Base-by-base conservation (phyloP, 78 protist genomes). In the Pigoraptor vietnamica region DNA sequence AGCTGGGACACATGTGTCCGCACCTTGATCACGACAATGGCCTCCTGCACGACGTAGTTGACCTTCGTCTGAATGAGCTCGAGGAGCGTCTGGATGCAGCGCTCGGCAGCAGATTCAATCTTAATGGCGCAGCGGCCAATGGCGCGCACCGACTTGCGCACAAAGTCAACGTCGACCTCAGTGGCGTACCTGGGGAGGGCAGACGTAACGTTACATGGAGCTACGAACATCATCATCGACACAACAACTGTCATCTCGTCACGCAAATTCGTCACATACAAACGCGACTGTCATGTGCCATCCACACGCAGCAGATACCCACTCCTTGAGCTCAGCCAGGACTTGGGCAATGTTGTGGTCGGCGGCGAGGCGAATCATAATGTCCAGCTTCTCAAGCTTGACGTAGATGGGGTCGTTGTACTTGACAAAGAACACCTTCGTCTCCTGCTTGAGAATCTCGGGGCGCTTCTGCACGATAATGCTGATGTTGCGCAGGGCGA, bases 331-430 rank as follows among this genome's bases (percentile, higher is more conserved):
- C 95, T 99, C 99, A 40, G 95, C 88, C 33, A 99, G 95, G 67
- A 96, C 96, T 90, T 96, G 97, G 48, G 95, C 97, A 91, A 97
- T 91, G 95, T 98, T 99, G 79, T 91, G 67, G 37, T 98, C 98
- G 33, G 93, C 35, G 90, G 99, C 99, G 29, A 99, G 96, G 93
- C 93, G 94, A 81, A 98, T 89, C 97, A 99, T 94, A 89, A 98
- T 97, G 84, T 99, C 99, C 48, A 99, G 97, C 96, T 99, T 99
- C 94, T 99, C 99, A 96, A 99, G 94, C 95, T 99, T 99, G 89
- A 99, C 99, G 92, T 99, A 99, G 94, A 97, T 96, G 56, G 99
- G 99, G 90, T 99, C 99, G 95, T 99, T 98, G 98, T 98, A 99
- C 94, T 98, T 97, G 93, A 98, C 97, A 95, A 99, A 98, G 97